phyloP scores from a whole-genome alignment of 192 early-diverging fungal genomes.

The Dissophora ornata region DNA sequence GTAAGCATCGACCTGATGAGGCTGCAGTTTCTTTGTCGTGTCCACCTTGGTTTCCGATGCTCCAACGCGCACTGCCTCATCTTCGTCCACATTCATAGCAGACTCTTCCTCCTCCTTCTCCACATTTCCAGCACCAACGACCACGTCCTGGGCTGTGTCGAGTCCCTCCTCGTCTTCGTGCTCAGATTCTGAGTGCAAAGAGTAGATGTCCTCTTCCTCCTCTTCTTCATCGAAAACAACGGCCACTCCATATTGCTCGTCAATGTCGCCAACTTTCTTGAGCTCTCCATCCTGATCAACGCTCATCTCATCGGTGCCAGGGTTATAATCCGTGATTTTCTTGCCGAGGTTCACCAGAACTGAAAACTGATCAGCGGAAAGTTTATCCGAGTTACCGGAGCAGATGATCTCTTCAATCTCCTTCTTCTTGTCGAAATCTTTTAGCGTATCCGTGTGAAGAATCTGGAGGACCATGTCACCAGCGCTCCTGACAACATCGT shows the following conservation, averaged over 20 bases:
- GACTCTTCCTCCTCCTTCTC: conserved; percentile 64
- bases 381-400: conserved; percentile 65
- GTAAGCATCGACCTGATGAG: conserved; percentile 95
- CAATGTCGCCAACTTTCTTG: conserved; percentile 68
- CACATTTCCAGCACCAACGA: conserved; percentile 49
- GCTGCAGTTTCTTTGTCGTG: conserved; percentile 59
- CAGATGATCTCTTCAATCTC: conserved; percentile 84
- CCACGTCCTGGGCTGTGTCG: conserved; percentile 51
- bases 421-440: conserved; percentile 91
- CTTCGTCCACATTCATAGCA: conserved; percentile 63
- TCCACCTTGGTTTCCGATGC: conserved; percentile 54
- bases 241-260: conserved; percentile 92
- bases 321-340: conserved; percentile 91
- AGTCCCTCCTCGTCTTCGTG: conserved; percentile 68
- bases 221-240: conserved; percentile 98
- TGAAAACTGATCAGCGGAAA: conserved; percentile 73
- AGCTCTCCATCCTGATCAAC: conserved; percentile 68
- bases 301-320: conserved; percentile 61
- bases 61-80: conserved; percentile 66
- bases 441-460: conserved; percentile 85
- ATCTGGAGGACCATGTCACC: conserved; percentile 86
- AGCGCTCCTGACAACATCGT: conserved; percentile 90
- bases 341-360: conserved; percentile 92
- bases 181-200: conserved; percentile 73
- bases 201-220: conserved; percentile 83